Conservation (phyloP, 2,329 filamentous ascomycete species). For the Tolypocladium endophyticum region DNA sequence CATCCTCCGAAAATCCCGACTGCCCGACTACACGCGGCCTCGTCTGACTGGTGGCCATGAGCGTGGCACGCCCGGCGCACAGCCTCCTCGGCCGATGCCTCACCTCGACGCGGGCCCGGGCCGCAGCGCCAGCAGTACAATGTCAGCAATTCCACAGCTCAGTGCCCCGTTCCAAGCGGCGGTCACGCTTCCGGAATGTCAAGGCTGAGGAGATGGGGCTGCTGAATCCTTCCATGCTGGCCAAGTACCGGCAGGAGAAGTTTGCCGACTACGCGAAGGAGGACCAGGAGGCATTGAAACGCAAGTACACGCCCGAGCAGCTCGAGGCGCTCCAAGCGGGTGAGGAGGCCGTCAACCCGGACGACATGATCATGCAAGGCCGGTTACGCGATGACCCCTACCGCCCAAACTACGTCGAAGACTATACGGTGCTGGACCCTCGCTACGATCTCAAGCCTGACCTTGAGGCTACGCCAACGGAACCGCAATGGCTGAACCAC, state of each 20-base stretch:
- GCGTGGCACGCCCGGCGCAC: conserved; percentile 42
- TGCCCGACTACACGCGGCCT: background rate
- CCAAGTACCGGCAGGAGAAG: conserved; percentile 32
- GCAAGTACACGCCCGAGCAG: conserved; percentile 71
- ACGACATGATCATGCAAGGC: conserved; percentile 66
- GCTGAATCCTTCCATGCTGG: conserved; percentile 29
- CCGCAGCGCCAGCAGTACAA: conserved; percentile 15
- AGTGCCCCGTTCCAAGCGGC: conserved; percentile 31
- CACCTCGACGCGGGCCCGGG: conserved; percentile 18
- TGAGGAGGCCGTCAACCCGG: conserved; percentile 63
- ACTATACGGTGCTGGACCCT: conserved; percentile 68
- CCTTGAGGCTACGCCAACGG: conserved; percentile 36
- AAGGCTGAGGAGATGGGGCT: conserved; percentile 42
- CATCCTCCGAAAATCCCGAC: background rate
- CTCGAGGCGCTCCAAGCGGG: conserved; percentile 71
- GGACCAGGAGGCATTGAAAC: conserved; percentile 50
- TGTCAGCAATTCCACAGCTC: conserved; percentile 43
- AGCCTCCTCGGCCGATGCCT: conserved; percentile 42
- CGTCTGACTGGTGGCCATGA: conserved; percentile 32
- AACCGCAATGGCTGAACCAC: conserved; percentile 46
- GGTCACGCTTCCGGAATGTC: conserved; percentile 42
- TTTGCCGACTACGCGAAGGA: conserved; percentile 57
- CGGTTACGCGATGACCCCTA: conserved; percentile 62
- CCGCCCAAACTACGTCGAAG: conserved; percentile 67
- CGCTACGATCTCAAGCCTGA: conserved; percentile 61